Evolutionary conservation across 2,329 filamentous ascomycete genomes (phyloP), one percentile per base, ranked within the genome.

Genomic region (Ceratocystis smalleyi): DNA sequence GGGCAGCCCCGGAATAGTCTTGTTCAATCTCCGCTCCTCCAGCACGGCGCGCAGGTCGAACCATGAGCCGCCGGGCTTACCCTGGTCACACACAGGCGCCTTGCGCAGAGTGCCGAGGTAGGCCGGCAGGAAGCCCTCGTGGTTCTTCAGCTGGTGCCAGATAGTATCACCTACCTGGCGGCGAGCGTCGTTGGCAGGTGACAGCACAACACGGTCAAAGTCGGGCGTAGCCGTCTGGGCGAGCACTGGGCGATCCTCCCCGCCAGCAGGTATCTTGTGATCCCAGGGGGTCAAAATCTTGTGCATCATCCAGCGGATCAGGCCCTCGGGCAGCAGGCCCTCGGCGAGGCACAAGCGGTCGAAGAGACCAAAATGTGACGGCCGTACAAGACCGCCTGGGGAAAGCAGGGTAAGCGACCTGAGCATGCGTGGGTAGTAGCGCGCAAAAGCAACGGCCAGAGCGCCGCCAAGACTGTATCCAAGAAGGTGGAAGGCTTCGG

Each of bases 381-480:
- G 73, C n/a, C 87, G 80, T 60, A 92, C 78, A 12, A 92, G 75
- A 0, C 89, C 89, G 2, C 82, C 78, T 0, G 86, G 84, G 0
- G 86, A 86, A 47, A 92, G 74, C 19, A 91, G 78, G 3, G 84
- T 77, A 17, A 91, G 75, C 3, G 81, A 83, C 5, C 79, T 78
- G 12, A 92, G 75, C 49, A 87, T 75, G 45, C 81, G 74, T 0
- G 87, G 83, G 70, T 89, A 88, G 70, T 83, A 83, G 0, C 81
- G 79, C 1, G 87, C 81, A 71, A 94, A 92, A 22, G 83, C 79
- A 8, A 83, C 84, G 0, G 82, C 80, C 49, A 95, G 81, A 15
- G 86, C 87, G 43, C 89, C 90, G 57, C 90, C 89, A 0, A 95
- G 78, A 0, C 87, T 91, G 73, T 94, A 95, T 1, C 89, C 90